phyloP scores from a whole-genome alignment of 768 basidiomycete genomes.

The Trametes sanguinea region DNA sequence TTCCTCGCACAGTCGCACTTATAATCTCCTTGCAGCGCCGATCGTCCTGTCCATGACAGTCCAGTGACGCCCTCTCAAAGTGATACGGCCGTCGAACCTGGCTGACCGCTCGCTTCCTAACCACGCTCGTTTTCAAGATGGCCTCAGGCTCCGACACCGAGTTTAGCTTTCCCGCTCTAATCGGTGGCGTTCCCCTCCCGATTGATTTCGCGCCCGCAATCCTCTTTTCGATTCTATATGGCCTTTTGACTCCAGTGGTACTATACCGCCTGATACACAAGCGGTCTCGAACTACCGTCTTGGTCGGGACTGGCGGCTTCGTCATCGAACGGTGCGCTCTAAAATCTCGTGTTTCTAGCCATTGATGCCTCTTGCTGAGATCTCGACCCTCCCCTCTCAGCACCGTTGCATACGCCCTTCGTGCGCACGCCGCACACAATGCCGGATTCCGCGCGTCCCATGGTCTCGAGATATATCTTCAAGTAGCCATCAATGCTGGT shows the following conservation, averaged over 20 bases:
- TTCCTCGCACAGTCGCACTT: no score
- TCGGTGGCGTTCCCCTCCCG: conserved; percentile 7
- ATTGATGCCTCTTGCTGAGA: background rate
- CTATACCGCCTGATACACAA: conserved; percentile 17
- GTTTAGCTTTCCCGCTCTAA: conserved; percentile 2
- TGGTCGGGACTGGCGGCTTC: conserved; percentile 20
- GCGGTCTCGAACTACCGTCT: conserved; percentile 18
- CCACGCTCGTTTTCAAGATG: no score
- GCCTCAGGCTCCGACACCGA: background rate
- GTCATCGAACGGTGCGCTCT: conserved; percentile 25
- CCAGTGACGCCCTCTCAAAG: no score
- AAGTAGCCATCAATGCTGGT: conserved; percentile 1
- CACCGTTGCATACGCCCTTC: background rate
- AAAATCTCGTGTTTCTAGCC: background rate
- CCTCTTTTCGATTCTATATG: conserved; percentile 27
- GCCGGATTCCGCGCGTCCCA: background rate
- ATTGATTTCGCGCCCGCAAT: conserved; percentile 31
- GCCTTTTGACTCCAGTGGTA: conserved; percentile 18
- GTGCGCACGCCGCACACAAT: background rate
- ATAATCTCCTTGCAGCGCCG: no score
- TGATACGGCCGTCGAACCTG: no score
- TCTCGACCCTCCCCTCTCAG: background rate
- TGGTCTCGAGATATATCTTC: background rate
- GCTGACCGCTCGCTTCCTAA: no score
- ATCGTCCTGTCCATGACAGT: no score